Base-by-base conservation (phyloP, 768 basidiomycete genomes). In the Gelatoporia subvermispora region DNA sequence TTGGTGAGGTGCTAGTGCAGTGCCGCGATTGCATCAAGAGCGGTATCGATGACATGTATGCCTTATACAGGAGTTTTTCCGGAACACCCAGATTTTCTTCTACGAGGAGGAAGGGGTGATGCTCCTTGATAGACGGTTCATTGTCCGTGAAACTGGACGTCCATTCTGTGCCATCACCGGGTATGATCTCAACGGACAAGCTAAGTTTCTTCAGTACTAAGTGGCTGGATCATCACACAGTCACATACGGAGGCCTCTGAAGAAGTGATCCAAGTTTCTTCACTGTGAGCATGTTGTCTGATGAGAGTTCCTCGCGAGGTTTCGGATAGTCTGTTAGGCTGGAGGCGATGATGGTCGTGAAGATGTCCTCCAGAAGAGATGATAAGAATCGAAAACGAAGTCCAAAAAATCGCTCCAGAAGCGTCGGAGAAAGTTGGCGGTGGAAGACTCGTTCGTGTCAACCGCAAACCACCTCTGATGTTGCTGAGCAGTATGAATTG, bases 1-100 rank as follows among this genome's bases (percentile, higher is more conserved):
- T 2, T 16, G 20, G 21, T 28, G n/a, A 46, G 45, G 11, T 31
- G 36, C 7, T 39, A 31, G 13, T 31, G 28, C 28, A 31, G 13
- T 31, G 21, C 11, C 49, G 41, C 16, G 35, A 35, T 15, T 25
- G 43, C 10, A 17, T 17, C 40, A 63, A 76, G 25, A 70, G 51
- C 11, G 48, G 35, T 3, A 72, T 47, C 15, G 79, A 77, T 3
- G 63, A 54, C 9, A 79, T 50, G 59, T 85, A 88, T 1, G 80
- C 60, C 43, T 64, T 62, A 57, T 75, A 74, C 2, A 84, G 72
- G 8, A 73, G 54, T 53, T 79, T 84, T 57, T 78, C 72, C 0
- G 84, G 85, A 25, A 88, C 67, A 0, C 86, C 86, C 11, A 88
- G 73, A 46, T 88, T 73, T 7, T 72, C 72, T 36, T 84, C 78